Base-by-base conservation (phyloP, 108 stramenopile species). In the Ochromonas danica region DNA sequence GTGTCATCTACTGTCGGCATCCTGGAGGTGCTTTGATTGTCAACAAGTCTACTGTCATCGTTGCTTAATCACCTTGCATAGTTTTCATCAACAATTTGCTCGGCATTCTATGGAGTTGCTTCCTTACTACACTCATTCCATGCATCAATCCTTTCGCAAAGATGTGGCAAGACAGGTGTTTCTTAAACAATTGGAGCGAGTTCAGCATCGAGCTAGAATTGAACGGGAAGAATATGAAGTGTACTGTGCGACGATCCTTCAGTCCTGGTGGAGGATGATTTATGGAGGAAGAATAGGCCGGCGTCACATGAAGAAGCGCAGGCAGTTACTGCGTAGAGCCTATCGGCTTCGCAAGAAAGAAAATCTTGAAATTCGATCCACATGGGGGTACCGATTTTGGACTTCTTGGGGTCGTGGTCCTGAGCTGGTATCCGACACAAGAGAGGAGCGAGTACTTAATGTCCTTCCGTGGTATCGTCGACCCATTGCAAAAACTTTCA, bases 1-100 rank as follows among this genome's bases (percentile, higher is more conserved):
- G 38, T 81, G 80, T 0, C 40, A 39, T 31, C 22, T 42, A 10
- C 65, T 51, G 70, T 71, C 80, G 10, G 63, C 62, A 25, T 33
- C 70, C 67, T 81, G 75, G 72, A 14, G 80, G 33, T 81, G 80
- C 31, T 40, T 61, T 17, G 71, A 72, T n/a, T 81, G 80, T 62
- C n/a, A 6, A 40, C 70, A 81, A 33, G 61, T 72, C 25, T 81
- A 81, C 75, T 81, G 80, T 74, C 41, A 42, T 3, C 61, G 51
- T 43, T 81, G 80, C 39, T 70, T 74, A 42, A 33, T 40, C 1
- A 45, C 35, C 39, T 42, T 74, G 6, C 80, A 81, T 70, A 43
- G 40, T 71, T 41, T 67, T 27, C 45, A 70, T 10, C 28, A 40
- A 1, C n/a, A 43, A 40, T 70, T 70, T 70, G 60, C 62, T n/a